phyloP scores from a whole-genome alignment of 2,329 filamentous ascomycete genomes.

The Monilinia aucupariae region DNA sequence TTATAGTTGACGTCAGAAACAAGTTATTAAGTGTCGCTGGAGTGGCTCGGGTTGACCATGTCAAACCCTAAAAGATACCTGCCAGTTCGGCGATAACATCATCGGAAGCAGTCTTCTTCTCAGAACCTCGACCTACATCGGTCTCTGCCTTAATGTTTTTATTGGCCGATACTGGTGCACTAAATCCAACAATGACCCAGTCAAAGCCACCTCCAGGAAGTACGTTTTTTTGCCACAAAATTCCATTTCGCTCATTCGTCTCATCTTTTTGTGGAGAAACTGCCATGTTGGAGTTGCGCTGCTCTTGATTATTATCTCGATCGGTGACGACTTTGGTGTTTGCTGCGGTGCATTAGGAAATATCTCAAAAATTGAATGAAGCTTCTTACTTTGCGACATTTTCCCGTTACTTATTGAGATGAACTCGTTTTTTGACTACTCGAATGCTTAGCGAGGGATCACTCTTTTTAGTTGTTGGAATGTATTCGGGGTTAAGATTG shows the following conservation, averaged over 20 bases:
- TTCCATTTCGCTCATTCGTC: background rate
- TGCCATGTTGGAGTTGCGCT: background rate
- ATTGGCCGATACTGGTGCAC: background rate
- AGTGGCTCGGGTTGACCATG: background rate
- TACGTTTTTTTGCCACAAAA: background rate
- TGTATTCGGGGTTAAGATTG: background rate
- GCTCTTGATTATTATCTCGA: background rate
- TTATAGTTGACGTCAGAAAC: too few relatives aligned
- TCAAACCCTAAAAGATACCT: background rate
- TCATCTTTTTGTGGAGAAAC: background rate
- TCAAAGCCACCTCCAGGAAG: background rate
- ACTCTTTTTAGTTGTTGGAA: background rate
- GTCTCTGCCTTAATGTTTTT: background rate
- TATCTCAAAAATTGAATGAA: too few relatives aligned
- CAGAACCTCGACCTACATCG: too few relatives aligned
- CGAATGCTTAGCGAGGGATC: too few relatives aligned
- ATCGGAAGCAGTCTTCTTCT: too few relatives aligned
- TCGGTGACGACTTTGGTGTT: background rate
- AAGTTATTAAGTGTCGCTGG: too few relatives aligned
- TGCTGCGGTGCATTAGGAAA: constrained; percentile 2
- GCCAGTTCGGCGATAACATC: background rate
- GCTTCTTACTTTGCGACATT: background rate
- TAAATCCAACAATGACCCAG: constrained; percentile 7
- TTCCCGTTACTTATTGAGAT: background rate
- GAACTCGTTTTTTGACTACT: accelerated